Conservation (phyloP, 805 yeast genomes). For the Candida railenensis region DNA sequence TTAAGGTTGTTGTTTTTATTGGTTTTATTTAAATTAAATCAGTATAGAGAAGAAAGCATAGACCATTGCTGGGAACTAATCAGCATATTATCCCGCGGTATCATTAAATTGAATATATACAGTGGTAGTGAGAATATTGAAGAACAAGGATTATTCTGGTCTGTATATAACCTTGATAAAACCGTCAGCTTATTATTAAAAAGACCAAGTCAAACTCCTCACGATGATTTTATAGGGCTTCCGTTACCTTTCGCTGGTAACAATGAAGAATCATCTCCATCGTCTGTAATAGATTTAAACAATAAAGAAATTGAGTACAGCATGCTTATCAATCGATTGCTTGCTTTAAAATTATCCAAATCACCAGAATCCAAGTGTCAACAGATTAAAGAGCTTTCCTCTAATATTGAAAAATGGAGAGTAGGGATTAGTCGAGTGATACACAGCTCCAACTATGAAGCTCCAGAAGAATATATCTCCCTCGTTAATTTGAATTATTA, state of each 20-base stretch:
- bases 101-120: constrained; percentile 21
- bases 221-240: constrained; percentile 17
- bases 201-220: constrained; percentile 36
- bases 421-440: constrained; percentile 25
- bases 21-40: constrained; percentile 28
- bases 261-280: background rate
- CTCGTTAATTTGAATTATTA: constrained; percentile 37
- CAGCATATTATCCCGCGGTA: constrained; percentile 31
- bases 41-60: constrained; percentile 21
- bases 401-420: constrained; percentile 38
- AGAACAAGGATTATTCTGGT: constrained; percentile 30
- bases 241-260: constrained; percentile 22
- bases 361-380: constrained; percentile 5
- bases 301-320: constrained; percentile 23
- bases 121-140: constrained; percentile 7
- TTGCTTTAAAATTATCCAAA: constrained; percentile 13
- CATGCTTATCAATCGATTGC: constrained; percentile 24
- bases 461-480: constrained; percentile 32
- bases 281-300: constrained; percentile 12
- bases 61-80: constrained; percentile 29
- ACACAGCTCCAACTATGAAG: constrained; percentile 25
- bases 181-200: constrained; percentile 33
- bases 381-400: constrained; percentile 19
- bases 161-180: constrained; percentile 37
- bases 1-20: constrained; percentile 31